A percentile compares a stretch with the other conserved stretches of the same genome.
Evolutionary conservation across 306 rosid genomes (phyloP).

Genomic region (Nissolia schottii): DNA sequence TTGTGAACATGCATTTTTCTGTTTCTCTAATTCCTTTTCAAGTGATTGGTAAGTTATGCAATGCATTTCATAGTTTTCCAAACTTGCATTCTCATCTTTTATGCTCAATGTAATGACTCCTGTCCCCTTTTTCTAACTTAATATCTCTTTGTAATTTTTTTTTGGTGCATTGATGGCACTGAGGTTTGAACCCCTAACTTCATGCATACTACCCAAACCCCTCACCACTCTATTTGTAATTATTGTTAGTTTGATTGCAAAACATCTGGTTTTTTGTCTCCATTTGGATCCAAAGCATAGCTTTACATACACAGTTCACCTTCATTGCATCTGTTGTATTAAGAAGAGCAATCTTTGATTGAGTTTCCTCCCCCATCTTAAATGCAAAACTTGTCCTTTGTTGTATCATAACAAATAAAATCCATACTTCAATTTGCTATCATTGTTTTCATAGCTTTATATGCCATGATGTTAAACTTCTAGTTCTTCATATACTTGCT

Average conservation of each 20-base stretch:
- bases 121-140: too few species aligned
- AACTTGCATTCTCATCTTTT: background rate
- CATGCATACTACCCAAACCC: too few species aligned
- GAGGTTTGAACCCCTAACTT: too few species aligned
- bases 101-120: background rate
- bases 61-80: background rate
- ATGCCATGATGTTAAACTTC: background rate
- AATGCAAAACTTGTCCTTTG: background rate
- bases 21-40: background rate
- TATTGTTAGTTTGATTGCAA: background rate
- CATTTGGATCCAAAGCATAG: background rate
- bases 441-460: background rate
- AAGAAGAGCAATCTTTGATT: background rate
- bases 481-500: background rate
- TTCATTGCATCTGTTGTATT: background rate
- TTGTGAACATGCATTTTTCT: background rate
- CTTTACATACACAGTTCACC: background rate
- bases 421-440: background rate
- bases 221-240: background rate
- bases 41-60: background rate
- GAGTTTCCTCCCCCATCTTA: background rate
- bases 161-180: too few species aligned
- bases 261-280: background rate
- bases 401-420: background rate
- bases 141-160: too few species aligned